Evolutionary conservation across 208 protist genomes (phyloP).

Genomic region (Leishmania lainsoni): DNA sequence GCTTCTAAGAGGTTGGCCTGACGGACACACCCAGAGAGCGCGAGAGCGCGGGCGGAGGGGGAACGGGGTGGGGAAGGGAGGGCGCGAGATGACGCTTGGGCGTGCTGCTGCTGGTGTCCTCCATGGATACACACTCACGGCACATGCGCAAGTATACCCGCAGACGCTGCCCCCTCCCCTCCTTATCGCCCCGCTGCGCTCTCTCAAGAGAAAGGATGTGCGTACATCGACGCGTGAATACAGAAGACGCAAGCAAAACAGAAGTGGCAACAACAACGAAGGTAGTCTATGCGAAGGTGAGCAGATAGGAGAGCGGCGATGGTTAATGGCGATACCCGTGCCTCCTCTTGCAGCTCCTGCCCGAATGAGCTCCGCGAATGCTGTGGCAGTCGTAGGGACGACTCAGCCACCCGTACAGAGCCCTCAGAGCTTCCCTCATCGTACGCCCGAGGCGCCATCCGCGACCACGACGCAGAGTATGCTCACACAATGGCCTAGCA

Average conservation of each 20-base stretch:
- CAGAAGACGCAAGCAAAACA: neutral
- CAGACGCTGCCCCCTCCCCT: neutral
- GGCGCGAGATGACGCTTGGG: neutral
- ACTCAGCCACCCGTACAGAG: slow-evolving; percentile 10
- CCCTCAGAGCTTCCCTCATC: slow-evolving; percentile 5
- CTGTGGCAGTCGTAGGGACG: neutral
- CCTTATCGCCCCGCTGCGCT: neutral
- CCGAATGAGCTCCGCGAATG: neutral
- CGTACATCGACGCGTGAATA: neutral
- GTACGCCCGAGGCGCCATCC: neutral
- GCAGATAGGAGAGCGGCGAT: too few species aligned
- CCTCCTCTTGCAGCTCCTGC: neutral
- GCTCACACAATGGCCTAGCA: slow-evolving; percentile 30
- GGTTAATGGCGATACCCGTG: neutral
- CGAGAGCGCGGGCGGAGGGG: too few species aligned
- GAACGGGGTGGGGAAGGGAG: too few species aligned
- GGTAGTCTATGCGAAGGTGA: too few species aligned
- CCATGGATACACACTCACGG: neutral
- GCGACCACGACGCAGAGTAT: neutral
- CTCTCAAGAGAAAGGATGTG: neutral
- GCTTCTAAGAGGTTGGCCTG: neutral
- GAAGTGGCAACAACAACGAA: neutral
- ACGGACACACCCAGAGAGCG: neutral
- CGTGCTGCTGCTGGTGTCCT: neutral
- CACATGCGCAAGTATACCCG: neutral